Base-by-base conservation (phyloP, 306 rosid genomes). In the Dryas alaskensis region DNA sequence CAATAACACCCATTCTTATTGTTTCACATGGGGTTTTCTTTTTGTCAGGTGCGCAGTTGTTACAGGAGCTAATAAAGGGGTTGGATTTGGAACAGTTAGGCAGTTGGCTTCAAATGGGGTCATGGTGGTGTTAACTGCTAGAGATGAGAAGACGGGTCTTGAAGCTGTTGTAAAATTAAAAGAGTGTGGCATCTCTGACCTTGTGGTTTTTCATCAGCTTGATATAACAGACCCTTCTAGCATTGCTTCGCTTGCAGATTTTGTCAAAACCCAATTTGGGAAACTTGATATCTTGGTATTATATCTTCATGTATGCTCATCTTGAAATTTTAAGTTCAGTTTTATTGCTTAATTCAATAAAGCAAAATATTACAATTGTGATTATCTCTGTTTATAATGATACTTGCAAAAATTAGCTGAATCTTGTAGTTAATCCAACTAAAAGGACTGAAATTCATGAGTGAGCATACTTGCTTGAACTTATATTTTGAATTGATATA, bases 1-100 rank as follows among this genome's bases (percentile, higher is more conserved):
- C 0, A 22, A 22, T 22, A 22, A 22, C 22, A 22, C 22, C 22
- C 22, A 22, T 22, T 22, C 22, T 64, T 47, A 40, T 53, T 45
- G 4, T 13, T 45, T 65, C 8, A 22, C 6, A 47, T 22, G 11
- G 1, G 39, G 11, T 44, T 39, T 70, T 50, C 4, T 53, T 8
- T 25, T 66, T 54, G 5, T 42, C 57, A 79, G 86, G 74, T 47
- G 42, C 69, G 86, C 82, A 8, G 82, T 83, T 25, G 86, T 86
- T 0, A 86, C 90, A 4, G 82, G 83, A 16, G 73, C 80, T 31
- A 78, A 82, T 43, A 82, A 74, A 12, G 86, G 86, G 9, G 65
- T 82, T 10, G 83, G 86, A 51, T 66, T 78, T 6, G 81, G 64
- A 43, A 42, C 37, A 48, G 82, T 82, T 1, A 53, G 25, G 66